Conservation (phyloP, 192 early-diverging fungal genomes). For the Funneliformis geosporum region DNA sequence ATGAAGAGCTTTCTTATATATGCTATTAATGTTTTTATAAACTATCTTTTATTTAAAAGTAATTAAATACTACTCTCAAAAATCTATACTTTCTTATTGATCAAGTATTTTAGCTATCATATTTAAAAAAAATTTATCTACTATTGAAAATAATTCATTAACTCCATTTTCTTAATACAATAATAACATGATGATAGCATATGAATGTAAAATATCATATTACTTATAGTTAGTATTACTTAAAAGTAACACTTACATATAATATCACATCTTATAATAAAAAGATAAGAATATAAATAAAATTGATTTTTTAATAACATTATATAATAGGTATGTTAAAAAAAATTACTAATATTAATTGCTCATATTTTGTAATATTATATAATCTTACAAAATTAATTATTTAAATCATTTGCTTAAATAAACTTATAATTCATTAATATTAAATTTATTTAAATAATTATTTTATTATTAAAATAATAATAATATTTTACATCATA, state of each 20-base stretch:
- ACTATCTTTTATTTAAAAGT: not conserved
- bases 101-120: not conserved
- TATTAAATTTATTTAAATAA: not conserved
- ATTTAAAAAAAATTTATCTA: not conserved
- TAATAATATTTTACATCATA: too few species aligned
- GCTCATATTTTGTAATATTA: not conserved
- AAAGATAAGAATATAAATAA: not conserved
- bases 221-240: not conserved
- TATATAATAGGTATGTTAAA: not conserved
- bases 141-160: not conserved
- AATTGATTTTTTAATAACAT: not conserved
- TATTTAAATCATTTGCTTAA: not conserved
- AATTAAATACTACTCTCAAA: not conserved
- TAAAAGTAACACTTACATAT: not conserved
- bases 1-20: not conserved
- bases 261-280: not conserved
- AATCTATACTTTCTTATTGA: not conserved
- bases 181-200: not conserved
- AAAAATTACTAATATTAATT: not conserved
- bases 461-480: not conserved
- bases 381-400: not conserved
- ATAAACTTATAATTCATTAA: not conserved
- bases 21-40: not conserved
- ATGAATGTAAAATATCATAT: not conserved
- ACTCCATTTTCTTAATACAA: not conserved